phyloP scores from a whole-genome alignment of 1,284 basidiomycete genomes.

The Dichomitus squalens region DNA sequence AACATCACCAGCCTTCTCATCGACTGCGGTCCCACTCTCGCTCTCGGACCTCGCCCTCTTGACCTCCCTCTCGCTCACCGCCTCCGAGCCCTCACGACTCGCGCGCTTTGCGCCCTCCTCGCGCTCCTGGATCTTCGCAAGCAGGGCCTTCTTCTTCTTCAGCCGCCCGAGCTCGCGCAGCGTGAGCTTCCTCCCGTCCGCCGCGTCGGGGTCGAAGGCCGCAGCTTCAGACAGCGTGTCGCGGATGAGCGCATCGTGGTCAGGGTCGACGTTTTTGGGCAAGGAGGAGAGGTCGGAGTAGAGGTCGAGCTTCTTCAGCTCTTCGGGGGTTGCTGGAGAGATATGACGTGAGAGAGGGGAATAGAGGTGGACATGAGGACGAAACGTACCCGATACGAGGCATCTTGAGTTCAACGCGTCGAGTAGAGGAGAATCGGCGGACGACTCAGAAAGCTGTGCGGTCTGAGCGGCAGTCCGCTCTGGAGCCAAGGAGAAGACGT shows the following conservation, averaged over 20 bases:
- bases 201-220: conserved; percentile 13
- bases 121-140: conserved; percentile 30
- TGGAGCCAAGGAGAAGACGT: neutral
- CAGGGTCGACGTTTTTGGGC: conserved; percentile 60
- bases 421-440: conserved; percentile 30
- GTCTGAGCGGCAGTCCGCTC: neutral
- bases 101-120: conserved; percentile 12
- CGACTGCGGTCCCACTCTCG: neutral
- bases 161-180: conserved; percentile 33
- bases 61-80: conserved; percentile 7
- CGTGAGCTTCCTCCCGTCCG: conserved; percentile 26
- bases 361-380: neutral
- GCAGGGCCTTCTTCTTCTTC: conserved; percentile 34
- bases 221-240: conserved; percentile 28
- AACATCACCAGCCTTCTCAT: too few relatives aligned
- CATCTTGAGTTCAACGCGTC: conserved; percentile 43
- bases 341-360: neutral
- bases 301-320: conserved; percentile 57
- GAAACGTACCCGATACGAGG: conserved; percentile 40
- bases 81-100: conserved; percentile 5
- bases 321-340: conserved; percentile 46
- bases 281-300: conserved; percentile 61
- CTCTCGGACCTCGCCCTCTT: conserved; percentile 19
- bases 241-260: conserved; percentile 44
- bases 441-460: conserved; percentile 27